Conservation (phyloP, 2,329 filamentous ascomycete species). For the Exophiala lecanii-corni region DNA sequence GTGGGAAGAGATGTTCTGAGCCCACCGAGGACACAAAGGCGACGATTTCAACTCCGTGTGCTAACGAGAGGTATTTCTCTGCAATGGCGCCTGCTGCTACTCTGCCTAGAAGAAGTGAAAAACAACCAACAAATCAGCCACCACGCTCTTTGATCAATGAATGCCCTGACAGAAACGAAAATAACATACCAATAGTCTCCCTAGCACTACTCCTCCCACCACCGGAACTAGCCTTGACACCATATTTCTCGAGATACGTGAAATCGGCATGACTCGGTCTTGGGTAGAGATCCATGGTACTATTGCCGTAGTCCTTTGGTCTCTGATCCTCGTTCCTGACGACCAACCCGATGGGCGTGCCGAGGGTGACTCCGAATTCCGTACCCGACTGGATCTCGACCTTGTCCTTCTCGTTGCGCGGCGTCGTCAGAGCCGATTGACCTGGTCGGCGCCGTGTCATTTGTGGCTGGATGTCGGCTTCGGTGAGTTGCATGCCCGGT, state of each 20-base stretch:
- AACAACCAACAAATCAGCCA: background rate
- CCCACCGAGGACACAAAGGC: constrained; percentile 87
- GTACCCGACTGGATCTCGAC: constrained; percentile 91
- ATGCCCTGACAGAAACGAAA: background rate
- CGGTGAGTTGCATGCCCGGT: constrained; percentile 78
- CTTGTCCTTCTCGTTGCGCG: constrained; percentile 84
- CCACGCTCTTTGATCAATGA: too few relatives aligned
- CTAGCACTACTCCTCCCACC: constrained; percentile 88
- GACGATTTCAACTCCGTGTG: constrained; percentile 84
- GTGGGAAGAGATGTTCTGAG: constrained; percentile 63
- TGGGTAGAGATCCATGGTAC: constrained; percentile 85
- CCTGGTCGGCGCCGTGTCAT: constrained; percentile 87
- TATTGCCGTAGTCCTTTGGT: constrained; percentile 81
- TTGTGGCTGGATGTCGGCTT: constrained; percentile 87
- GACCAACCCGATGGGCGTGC: constrained; percentile 81
- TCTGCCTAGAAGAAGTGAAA: constrained; percentile 48
- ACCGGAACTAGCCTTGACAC: constrained; percentile 83
- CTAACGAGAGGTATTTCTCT: constrained; percentile 80
- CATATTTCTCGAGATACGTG: constrained; percentile 97
- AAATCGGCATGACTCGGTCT: constrained; percentile 91
- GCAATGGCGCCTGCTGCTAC: constrained; percentile 89
- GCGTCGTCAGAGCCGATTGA: constrained; percentile 84
- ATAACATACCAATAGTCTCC: constrained; percentile 73
- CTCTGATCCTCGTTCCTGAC: constrained; percentile 91
- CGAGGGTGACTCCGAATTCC: constrained; percentile 82